Conservation (phyloP, 2,329 filamentous ascomycete species). For the Colletotrichum shisoi region DNA sequence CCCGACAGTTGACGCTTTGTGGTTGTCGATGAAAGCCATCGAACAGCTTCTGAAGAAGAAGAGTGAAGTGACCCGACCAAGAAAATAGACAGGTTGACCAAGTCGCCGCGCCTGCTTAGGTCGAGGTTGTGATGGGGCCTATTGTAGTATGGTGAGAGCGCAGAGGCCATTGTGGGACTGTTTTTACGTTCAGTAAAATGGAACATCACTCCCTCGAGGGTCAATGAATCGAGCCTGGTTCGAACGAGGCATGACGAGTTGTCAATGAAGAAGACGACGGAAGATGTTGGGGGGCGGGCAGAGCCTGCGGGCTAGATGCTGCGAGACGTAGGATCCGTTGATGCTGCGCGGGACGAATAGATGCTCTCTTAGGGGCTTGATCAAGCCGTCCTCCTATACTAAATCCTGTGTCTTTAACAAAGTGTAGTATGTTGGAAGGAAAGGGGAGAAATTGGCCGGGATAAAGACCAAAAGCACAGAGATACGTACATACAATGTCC, state of each 20-base stretch:
- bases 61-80: not conserved
- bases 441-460: not conserved
- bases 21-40: not conserved
- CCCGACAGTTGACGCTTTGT: not conserved
- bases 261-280: not conserved
- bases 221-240: not conserved
- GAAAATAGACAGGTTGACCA: not conserved
- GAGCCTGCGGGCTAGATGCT: not conserved
- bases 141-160: not conserved
- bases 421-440: conserved; percentile 19
- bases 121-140: not conserved
- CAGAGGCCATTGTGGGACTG: not conserved
- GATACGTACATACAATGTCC: not conserved
- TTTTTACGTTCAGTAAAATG: not conserved
- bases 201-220: too few species aligned
- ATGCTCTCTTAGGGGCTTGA: not conserved
- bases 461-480: not conserved
- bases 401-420: conserved; percentile 5
- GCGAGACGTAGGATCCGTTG: not conserved
- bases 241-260: not conserved
- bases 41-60: not conserved
- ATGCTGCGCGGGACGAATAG: not conserved
- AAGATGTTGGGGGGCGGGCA: not conserved
- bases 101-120: not conserved
- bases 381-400: too few species aligned